Conservation (phyloP, 129 eudicot species). For the Pulicaria dysenterica region DNA sequence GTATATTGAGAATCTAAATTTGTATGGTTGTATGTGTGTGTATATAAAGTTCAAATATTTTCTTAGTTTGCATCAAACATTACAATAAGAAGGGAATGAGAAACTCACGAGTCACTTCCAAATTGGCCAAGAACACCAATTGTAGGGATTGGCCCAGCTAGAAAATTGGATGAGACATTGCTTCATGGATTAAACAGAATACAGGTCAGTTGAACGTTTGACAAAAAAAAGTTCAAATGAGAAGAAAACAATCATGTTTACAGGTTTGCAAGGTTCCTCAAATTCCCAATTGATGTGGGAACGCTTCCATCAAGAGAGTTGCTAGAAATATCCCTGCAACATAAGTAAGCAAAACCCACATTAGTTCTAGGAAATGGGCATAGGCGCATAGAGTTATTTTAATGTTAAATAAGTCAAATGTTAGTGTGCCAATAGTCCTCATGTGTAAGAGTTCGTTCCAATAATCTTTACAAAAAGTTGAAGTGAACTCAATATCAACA, state of each 20-base stretch:
- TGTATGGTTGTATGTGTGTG: background rate
- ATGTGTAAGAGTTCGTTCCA: conserved; percentile 3
- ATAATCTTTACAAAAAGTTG: background rate
- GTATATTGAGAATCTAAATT: background rate
- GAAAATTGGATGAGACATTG: conserved; percentile 85
- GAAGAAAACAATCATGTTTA: conserved; percentile 42
- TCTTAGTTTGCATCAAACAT: background rate
- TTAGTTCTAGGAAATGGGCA: conserved; percentile 6
- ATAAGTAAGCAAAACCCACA: conserved; percentile 17
- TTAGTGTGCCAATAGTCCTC: background rate
- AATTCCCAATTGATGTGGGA: conserved; percentile 80
- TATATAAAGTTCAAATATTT: background rate
- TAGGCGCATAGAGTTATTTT: background rate
- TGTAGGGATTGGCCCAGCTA: conserved; percentile 76
- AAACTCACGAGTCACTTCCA: conserved; percentile 73
- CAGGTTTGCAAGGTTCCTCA: conserved; percentile 64
- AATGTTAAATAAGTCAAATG: conserved; percentile 7
- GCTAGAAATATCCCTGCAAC: conserved; percentile 88
- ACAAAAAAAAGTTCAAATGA: conserved; percentile 3
- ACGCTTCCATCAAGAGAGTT: conserved; percentile 90
- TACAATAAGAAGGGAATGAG: conserved; percentile 14
- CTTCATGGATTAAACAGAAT: conserved; percentile 45
- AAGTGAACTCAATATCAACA: background rate
- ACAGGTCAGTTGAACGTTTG: conserved; percentile 12
- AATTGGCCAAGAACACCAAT: conserved; percentile 71